Evolutionary conservation across 1,284 basidiomycete genomes (phyloP), one percentile per base, ranked within the genome.

Genomic region (Coriolopsis trogii): DNA sequence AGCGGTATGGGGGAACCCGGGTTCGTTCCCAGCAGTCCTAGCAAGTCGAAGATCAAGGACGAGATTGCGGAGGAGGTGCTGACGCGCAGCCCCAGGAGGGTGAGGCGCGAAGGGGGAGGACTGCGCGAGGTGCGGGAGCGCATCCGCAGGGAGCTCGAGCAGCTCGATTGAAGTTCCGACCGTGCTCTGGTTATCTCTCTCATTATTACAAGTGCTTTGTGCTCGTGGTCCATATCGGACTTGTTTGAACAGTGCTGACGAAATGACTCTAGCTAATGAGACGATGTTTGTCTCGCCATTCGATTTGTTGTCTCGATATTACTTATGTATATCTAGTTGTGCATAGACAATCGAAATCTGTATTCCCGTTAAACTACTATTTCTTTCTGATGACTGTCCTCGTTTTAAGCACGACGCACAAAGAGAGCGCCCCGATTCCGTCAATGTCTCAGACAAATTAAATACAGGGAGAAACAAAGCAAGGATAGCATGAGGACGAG

Each of bases 41-140:
- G 72, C 15, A 62, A 63, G 45, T 53, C 66, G 18, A 71, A 66
- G 46, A 48, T 57, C 23, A 72, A 75, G 60, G 65, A 79, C 47
- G 78, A 84, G 47, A 85, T 81, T 58, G 81, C 77, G 18, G 69
- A 78, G 48, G 82, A 84, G 64, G 61, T 89, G 20, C 68, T 84
- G 16, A 81, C 76, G 21, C 74, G 87, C 38, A 91, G 89, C 66
- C 89, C 89, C 4, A 78, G 78, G 51, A 72, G 80, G 51, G 84
- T 91, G 28, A 85, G 81, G 63, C 74, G 73, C 23, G 87, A 89
- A 62, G 78, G 72, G 13, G 85, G 87, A 30, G 88, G 89, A 0
- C 71, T 91, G 59, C 76, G 89, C 31, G 80, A 89, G 66, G 89
- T 91, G 38, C 73, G 89, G 52, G 89, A 91, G 70, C 82, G 87